Percentiles rank a stretch among this genome's conserved stretches.
phyloP scores from a whole-genome alignment of 1,139 yeast genomes.

The Scheffersomyces parashehatae region DNA sequence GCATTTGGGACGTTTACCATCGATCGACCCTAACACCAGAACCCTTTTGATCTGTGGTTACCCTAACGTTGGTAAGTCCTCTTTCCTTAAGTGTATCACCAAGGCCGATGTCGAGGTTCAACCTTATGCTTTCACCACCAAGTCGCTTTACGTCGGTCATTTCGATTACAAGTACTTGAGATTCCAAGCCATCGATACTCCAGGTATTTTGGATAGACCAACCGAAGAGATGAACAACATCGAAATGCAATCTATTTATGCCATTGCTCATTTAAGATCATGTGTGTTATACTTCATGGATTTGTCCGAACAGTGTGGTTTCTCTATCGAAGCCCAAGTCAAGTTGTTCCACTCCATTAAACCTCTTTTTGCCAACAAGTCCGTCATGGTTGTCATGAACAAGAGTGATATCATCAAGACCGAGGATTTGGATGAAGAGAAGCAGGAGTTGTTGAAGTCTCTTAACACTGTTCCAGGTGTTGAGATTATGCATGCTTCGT shows the following conservation, averaged over 20 bases:
- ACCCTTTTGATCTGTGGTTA: constrained; percentile 96
- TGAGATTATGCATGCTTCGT: constrained; percentile 89
- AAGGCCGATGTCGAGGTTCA: constrained; percentile 99
- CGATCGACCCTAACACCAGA: constrained; percentile 98
- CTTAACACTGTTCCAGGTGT: constrained; percentile 71
- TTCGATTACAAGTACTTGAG: constrained; percentile 96
- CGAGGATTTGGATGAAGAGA: constrained; percentile 78
- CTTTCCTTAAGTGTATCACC: constrained; percentile 88
- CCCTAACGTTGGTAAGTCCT: constrained; percentile 98
- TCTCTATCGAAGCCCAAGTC: constrained; percentile 95
- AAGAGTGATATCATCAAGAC: constrained; percentile 87
- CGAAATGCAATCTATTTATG: constrained; percentile 98
- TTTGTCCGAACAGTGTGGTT: constrained; percentile 98
- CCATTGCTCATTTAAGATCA: constrained; percentile 96
- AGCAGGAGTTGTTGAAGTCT: constrained; percentile 68
- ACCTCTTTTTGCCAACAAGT: constrained; percentile 94
- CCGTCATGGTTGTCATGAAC: constrained; percentile 93
- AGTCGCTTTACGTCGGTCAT: constrained; percentile 93
- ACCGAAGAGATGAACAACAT: constrained; percentile 99
- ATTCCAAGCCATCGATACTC: constrained; percentile 98
- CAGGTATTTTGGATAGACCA: constrained; percentile 98
- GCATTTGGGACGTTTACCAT: constrained; percentile 97
- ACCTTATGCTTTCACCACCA: constrained; percentile 98
- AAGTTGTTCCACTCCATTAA: constrained; percentile 94
- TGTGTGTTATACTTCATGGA: constrained; percentile 98